Percentiles rank a stretch among this genome's conserved stretches.
Evolutionary conservation across 441 rosid species (phyloP).

Genomic region (Euphorbia schlechtendalii): DNA sequence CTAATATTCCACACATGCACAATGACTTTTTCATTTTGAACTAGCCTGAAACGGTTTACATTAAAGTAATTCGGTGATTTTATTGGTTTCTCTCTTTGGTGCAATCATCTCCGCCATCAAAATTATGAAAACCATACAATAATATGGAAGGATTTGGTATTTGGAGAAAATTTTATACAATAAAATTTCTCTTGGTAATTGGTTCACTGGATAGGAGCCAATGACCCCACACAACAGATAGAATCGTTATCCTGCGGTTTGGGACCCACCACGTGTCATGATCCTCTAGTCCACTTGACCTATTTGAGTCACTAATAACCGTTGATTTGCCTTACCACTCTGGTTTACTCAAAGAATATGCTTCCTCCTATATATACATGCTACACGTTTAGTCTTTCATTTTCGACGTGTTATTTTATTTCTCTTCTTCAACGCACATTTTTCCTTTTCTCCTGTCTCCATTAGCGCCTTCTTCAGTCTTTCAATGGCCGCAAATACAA

Average conservation of each 20-base stretch:
- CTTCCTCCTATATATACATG: neutral
- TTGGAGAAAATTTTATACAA: too few species aligned
- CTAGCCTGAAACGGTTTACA: too few species aligned
- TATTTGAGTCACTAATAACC: conserved; percentile 13
- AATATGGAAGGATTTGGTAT: neutral
- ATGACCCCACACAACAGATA: conserved; percentile 26
- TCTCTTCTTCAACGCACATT: too few species aligned
- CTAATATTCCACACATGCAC: too few species aligned
- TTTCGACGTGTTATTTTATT: neutral
- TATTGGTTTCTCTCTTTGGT: neutral
- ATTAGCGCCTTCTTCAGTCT: neutral
- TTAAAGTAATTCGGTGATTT: too few species aligned
- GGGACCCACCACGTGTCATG: conserved; percentile 33
- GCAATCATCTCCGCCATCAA: neutral
- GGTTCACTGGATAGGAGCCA: conserved; percentile 19
- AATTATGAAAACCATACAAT: neutral
- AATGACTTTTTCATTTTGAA: too few species aligned
- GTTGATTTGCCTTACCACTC: conserved; percentile 24
- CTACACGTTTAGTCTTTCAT: neutral
- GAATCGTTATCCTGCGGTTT: conserved; percentile 7
- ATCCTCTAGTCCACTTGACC: conserved; percentile 5
- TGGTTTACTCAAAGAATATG: neutral
- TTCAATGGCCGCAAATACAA: conserved; percentile 28
- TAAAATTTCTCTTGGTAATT: too few species aligned
- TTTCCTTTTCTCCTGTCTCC: neutral